These are phyloP conservation scores for Danielia oregonensis DNA, from an alignment of 805 yeast species.

Conservation along the genomic window DNA sequence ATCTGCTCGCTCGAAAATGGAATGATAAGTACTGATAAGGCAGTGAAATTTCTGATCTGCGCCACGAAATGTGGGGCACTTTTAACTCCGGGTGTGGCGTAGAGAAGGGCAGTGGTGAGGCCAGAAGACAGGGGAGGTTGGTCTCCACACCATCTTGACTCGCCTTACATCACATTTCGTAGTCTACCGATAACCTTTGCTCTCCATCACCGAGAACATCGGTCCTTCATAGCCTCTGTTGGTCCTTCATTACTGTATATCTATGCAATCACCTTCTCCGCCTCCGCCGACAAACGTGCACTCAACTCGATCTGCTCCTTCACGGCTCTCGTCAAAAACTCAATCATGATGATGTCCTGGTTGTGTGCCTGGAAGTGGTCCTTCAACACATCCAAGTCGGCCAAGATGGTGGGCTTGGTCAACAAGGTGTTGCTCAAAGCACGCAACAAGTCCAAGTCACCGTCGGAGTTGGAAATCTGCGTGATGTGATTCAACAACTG, in stretches of 20 bases:
- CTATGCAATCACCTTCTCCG: constrained; percentile 15
- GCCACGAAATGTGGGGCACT: too few species aligned
- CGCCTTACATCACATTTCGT: too few species aligned
- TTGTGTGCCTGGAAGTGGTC: constrained; percentile 64
- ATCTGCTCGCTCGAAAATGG: too few species aligned
- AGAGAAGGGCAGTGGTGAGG: too few species aligned
- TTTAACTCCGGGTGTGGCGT: too few species aligned
- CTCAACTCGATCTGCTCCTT: constrained; percentile 81
- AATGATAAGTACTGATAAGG: too few species aligned
- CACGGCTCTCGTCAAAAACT: constrained; percentile 76
- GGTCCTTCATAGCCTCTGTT: too few species aligned
- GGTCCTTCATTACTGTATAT: neutral
- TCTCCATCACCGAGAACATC: too few species aligned
- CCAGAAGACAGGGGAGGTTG: too few species aligned
- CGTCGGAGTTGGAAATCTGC: constrained; percentile 35
- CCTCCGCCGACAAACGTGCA: constrained; percentile 60
- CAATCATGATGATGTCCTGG: constrained; percentile 79
- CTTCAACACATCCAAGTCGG: constrained; percentile 51
- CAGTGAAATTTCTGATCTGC: too few species aligned
- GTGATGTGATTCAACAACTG: constrained; percentile 47
- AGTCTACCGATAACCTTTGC: too few species aligned
- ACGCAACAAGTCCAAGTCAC: constrained; percentile 61
- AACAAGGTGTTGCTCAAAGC: constrained; percentile 56
- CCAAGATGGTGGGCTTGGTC: constrained; percentile 47
- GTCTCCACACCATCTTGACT: too few species aligned